A percentile compares a stretch with the other conserved stretches of the same genome.
Conservation (phyloP, 164 flowering plant genomes). For the Nymphaea thermarum region DNA sequence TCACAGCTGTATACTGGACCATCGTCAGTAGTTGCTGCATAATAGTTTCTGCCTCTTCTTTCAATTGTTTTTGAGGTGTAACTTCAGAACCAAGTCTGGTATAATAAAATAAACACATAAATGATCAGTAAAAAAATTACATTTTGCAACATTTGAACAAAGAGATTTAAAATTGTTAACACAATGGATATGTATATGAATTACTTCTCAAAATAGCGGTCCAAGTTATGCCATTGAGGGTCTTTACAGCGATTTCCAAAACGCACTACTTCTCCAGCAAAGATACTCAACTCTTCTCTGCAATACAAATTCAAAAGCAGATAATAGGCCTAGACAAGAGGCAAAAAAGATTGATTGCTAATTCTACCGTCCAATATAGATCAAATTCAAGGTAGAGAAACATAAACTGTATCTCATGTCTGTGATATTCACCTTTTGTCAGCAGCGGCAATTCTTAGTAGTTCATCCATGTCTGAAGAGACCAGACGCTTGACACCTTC, state of each 20-base stretch:
- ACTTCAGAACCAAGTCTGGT: constrained; percentile 53
- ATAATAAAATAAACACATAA: constrained; percentile 1
- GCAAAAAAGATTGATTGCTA: not conserved
- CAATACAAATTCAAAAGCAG: constrained; percentile 1
- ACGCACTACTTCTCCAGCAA: constrained; percentile 77
- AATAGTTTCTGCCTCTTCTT: constrained; percentile 54
- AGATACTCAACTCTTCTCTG: constrained; percentile 78
- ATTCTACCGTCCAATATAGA: not conserved
- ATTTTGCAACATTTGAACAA: not conserved
- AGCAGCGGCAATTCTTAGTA: constrained; percentile 68
- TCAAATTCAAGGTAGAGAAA: not conserved
- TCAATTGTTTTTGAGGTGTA: constrained; percentile 45
- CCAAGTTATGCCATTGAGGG: constrained; percentile 90
- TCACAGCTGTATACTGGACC: constrained; percentile 82
- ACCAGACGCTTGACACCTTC: constrained; percentile 71
- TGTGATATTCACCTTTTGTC: constrained; percentile 60
- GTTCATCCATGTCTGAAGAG: constrained; percentile 68
- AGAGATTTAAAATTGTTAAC: not conserved
- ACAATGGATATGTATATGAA: constrained; percentile 2
- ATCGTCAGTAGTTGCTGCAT: constrained; percentile 60
- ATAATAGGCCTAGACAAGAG: not conserved
- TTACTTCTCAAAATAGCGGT: constrained; percentile 83
- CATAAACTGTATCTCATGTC: not conserved
- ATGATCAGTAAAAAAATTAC: too few species aligned
- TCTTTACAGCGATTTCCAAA: constrained; percentile 96